Conservation (phyloP, 306 rosid genomes). For the Leucaena leucocephala region DNA sequence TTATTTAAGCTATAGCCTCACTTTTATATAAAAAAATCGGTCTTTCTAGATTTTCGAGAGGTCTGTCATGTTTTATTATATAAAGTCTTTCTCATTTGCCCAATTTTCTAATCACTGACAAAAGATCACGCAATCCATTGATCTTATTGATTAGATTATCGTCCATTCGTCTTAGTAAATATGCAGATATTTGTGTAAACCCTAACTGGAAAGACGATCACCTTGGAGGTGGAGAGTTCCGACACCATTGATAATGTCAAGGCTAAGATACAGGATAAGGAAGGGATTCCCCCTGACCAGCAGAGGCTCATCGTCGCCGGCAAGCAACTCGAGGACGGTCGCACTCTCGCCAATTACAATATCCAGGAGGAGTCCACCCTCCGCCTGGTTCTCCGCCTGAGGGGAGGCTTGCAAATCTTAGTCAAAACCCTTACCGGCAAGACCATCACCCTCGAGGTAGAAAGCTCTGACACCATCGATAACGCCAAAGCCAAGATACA, state of each 20-base stretch:
- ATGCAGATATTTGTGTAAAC: constrained; percentile 30
- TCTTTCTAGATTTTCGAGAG: neutral
- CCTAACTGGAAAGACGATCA: constrained; percentile 12
- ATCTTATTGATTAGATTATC: neutral
- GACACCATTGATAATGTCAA: constrained; percentile 9
- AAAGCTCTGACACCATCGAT: neutral
- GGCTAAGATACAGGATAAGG: neutral
- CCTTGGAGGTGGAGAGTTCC: constrained; percentile 24
- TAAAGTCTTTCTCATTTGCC: neutral
- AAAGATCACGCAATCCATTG: neutral
- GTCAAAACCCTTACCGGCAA: neutral
- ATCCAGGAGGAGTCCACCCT: constrained; percentile 6
- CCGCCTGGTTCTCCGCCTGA: neutral
- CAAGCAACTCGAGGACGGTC: neutral
- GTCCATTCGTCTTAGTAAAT: neutral
- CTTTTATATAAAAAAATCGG: too few species aligned
- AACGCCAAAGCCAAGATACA: neutral
- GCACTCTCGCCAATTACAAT: neutral
- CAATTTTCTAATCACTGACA: neutral
- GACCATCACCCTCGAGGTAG: neutral
- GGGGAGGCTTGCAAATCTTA: neutral
- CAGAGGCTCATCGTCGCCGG: constrained; percentile 9
- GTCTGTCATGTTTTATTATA: neutral
- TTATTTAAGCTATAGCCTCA: too few species aligned
- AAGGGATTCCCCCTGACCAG: constrained; percentile 18